Percentiles rank a stretch among this genome's conserved stretches.
Evolutionary conservation across 805 yeast genomes (phyloP).

Genomic region (Myxozyma lipomycoides): DNA sequence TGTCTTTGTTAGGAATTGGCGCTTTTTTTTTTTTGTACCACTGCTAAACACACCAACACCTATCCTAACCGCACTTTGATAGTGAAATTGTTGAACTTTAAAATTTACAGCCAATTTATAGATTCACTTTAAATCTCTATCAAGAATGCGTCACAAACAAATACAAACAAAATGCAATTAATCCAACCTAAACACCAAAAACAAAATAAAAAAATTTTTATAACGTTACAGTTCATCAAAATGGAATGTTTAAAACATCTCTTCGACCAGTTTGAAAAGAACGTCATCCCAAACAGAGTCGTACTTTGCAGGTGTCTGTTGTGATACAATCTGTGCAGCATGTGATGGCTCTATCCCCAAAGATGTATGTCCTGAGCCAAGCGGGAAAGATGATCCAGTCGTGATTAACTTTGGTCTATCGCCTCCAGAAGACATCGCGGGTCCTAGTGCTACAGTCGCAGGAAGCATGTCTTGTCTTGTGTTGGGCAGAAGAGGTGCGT

Average conservation of each 20-base stretch:
- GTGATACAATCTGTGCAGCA: constrained; percentile 4
- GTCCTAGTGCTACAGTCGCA: no score
- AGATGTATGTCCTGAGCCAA: background rate
- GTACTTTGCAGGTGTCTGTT: background rate
- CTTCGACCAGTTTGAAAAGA: constrained; percentile 8
- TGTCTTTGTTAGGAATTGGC: no score
- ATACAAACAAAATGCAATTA: background rate
- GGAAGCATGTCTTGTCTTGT: background rate
- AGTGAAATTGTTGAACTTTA: no score
- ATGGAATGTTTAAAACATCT: constrained; percentile 4
- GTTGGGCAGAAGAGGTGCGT: background rate
- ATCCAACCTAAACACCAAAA: background rate
- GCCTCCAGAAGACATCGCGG: background rate
- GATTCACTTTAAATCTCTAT: no score
- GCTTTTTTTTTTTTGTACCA: no score
- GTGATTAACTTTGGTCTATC: background rate
- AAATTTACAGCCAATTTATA: no score
- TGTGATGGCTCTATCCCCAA: background rate
- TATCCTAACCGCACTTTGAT: no score
- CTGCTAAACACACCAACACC: no score
- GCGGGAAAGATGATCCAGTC: background rate
- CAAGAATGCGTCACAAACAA: no score
- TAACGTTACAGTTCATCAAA: background rate
- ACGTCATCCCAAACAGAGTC: constrained; percentile 5
- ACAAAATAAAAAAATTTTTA: background rate